phyloP scores from a whole-genome alignment of 2,329 filamentous ascomycete species.

The Shiraia sp. region DNA sequence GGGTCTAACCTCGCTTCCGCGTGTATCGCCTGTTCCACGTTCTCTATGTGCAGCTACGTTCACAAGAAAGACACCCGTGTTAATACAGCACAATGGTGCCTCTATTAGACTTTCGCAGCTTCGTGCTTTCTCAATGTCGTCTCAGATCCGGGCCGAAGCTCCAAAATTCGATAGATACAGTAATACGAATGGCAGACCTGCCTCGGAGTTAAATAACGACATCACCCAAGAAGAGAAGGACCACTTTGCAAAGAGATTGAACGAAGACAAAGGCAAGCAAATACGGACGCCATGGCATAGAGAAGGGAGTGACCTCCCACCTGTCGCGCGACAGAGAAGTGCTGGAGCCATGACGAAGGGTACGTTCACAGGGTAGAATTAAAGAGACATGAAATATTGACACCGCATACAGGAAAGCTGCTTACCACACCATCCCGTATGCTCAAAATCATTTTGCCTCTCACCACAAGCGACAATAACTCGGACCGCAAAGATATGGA shows the following conservation, averaged over 20 bases:
- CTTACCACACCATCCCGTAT: constrained; percentile 79
- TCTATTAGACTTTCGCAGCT: constrained; percentile 6
- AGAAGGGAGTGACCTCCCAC: constrained; percentile 62
- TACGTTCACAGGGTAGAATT: constrained; percentile 26
- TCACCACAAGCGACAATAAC: constrained; percentile 65
- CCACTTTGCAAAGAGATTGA: constrained; percentile 49
- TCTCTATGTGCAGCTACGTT: constrained; percentile 11
- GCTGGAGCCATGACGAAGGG: constrained; percentile 68
- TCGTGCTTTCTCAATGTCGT: constrained; percentile 16
- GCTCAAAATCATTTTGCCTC: constrained; percentile 78
- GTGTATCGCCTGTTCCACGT: constrained; percentile 15
- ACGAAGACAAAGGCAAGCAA: constrained; percentile 59
- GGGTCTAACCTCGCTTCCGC: constrained; percentile 23
- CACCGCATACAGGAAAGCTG: constrained; percentile 64
- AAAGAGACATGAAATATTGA: constrained; percentile 5
- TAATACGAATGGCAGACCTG: constrained; percentile 43
- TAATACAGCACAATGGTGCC: background rate
- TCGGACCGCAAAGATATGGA: constrained; percentile 72
- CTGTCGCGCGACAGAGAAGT: constrained; percentile 55
- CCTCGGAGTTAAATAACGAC: constrained; percentile 48
- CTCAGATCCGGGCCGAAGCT: constrained; percentile 10
- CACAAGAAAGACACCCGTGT: constrained; percentile 5
- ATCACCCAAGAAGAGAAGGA: constrained; percentile 51
- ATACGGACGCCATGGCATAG: constrained; percentile 68
- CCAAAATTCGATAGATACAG: constrained; percentile 26